A percentile compares a stretch with the other conserved stretches of the same genome.
phyloP scores from a whole-genome alignment of 345 rosid species.

The Orychophragmus violaceus region DNA sequence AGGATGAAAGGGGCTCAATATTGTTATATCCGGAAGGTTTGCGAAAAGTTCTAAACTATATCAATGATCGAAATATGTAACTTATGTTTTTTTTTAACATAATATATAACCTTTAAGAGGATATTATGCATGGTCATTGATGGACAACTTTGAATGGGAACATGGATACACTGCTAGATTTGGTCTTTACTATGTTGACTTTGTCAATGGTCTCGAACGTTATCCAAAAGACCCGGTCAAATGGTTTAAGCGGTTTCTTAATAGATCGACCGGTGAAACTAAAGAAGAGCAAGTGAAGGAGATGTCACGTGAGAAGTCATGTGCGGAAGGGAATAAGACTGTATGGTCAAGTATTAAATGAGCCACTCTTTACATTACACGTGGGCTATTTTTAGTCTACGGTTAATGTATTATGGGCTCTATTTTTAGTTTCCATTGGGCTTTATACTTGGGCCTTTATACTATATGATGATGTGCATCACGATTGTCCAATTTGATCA shows the following conservation, averaged over 20 bases:
- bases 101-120: conserved; percentile 39
- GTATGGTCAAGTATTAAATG: not conserved
- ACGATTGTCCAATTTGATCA: too few relatives aligned
- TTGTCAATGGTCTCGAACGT: conserved; percentile 38
- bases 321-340: conserved; percentile 1
- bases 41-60: conserved; percentile 27
- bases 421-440: too few relatives aligned
- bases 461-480: too few relatives aligned
- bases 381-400: too few relatives aligned
- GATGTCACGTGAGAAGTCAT: not conserved
- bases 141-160: too few relatives aligned
- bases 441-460: too few relatives aligned
- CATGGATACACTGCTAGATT: conserved; percentile 39
- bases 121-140: conserved; percentile 54
- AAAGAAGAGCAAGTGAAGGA: not conserved
- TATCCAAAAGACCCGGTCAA: conserved; percentile 43
- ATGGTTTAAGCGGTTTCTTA: conserved; percentile 46
- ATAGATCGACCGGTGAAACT: not conserved
- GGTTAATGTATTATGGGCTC: too few relatives aligned
- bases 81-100: too few relatives aligned
- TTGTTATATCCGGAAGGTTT: conserved; percentile 26
- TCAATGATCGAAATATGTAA: too few relatives aligned
- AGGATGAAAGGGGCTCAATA: conserved; percentile 18
- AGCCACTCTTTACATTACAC: too few relatives aligned
- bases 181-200: conserved; percentile 53